Evolutionary conservation across 2,329 filamentous ascomycete species (phyloP).

Genomic region (Neopestalotiopsis rosae): DNA sequence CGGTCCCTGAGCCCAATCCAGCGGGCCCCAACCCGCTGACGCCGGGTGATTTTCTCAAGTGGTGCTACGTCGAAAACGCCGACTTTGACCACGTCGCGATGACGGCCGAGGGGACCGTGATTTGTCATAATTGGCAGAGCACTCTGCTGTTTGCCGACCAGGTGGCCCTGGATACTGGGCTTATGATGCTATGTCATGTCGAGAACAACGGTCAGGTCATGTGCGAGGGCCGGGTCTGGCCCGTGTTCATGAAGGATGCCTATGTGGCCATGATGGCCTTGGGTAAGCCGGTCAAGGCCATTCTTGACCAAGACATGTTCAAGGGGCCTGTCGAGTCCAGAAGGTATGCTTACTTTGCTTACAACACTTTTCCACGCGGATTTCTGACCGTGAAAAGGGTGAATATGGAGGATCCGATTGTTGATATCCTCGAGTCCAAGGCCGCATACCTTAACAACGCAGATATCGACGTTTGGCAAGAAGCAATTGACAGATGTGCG

Average conservation of each 20-base stretch:
- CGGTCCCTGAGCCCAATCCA: neutral
- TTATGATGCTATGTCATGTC: constrained; percentile 4
- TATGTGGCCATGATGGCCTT: neutral
- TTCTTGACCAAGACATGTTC: neutral
- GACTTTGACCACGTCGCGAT: constrained; percentile 1
- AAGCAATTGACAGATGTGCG: constrained; percentile 10
- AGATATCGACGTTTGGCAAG: constrained; percentile 3
- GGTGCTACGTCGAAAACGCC: constrained; percentile 10
- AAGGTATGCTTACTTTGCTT: neutral
- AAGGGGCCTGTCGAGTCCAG: neutral
- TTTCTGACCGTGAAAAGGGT: neutral
- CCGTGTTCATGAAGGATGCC: constrained; percentile 1
- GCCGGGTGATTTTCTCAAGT: neutral
- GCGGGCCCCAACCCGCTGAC: constrained; percentile 1
- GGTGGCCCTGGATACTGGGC: neutral
- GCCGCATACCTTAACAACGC: constrained; percentile 12
- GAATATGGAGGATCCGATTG: constrained; percentile 7
- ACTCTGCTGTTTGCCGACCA: constrained; percentile 1
- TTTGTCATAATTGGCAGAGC: neutral
- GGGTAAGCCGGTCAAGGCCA: neutral
- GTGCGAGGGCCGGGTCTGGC: constrained; percentile 4
- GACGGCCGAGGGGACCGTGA: neutral
- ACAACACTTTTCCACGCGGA: too few species aligned
- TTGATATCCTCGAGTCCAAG: constrained; percentile 10
- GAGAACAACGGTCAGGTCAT: constrained; percentile 5